Evolutionary conservation across 176 grass and related monocot species (phyloP).

Genomic region (Oryza punctata): DNA sequence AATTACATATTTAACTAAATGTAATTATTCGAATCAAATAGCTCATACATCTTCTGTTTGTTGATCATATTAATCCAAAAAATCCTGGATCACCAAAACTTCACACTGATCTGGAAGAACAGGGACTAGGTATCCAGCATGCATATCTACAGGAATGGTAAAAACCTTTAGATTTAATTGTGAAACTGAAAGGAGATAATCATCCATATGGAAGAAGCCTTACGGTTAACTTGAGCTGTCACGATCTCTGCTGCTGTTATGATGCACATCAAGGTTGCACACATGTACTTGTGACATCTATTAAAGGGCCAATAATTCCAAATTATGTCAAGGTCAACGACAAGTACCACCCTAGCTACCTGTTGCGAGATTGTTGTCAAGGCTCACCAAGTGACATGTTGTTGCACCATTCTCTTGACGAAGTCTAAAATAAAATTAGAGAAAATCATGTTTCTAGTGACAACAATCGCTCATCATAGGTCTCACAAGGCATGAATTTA

Average conservation of each 20-base stretch:
- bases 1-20: too few species aligned
- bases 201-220: not conserved
- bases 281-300: not conserved
- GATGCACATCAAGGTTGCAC: not conserved
- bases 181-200: not conserved
- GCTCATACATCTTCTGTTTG: not conserved
- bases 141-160: not conserved
- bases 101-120: not conserved
- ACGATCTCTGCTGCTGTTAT: not conserved
- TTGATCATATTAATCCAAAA: not conserved
- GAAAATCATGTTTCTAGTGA: not conserved
- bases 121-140: not conserved
- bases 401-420: not conserved
- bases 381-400: not conserved
- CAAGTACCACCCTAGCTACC: not conserved
- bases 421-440: not conserved
- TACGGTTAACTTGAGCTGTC: not conserved
- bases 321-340: constrained; percentile 1
- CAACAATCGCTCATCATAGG: not conserved
- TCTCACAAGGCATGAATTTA: not conserved
- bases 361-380: constrained; percentile 4
- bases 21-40: not conserved
- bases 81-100: not conserved
- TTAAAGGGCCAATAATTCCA: not conserved
- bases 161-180: not conserved